Percentiles rank a stretch among this genome's conserved stretches.
Conservation (phyloP, 1,284 basidiomycete genomes). For the Xerocomus minutiporus region DNA sequence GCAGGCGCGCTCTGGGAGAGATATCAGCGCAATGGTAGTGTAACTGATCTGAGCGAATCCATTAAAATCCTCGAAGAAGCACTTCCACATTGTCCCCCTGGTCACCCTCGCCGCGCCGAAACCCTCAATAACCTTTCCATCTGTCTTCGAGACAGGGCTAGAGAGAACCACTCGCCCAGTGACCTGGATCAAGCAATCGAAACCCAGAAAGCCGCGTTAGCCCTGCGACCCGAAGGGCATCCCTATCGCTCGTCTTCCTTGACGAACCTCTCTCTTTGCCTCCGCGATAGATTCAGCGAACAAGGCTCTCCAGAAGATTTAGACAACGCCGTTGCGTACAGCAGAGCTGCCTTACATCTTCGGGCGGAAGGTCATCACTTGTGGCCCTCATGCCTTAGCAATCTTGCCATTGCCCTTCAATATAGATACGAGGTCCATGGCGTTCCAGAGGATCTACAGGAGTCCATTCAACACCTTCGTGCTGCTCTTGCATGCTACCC, state of each 20-base stretch:
- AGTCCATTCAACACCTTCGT: background rate
- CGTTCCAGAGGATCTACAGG: background rate
- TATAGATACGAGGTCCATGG: background rate
- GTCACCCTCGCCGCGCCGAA: background rate
- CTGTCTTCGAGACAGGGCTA: slow-evolving; percentile 1
- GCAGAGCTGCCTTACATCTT: background rate
- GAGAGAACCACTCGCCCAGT: background rate
- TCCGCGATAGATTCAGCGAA: background rate
- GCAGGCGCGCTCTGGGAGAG: background rate
- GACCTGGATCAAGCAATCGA: slow-evolving; percentile 7
- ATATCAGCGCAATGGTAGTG: background rate
- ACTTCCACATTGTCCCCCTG: background rate
- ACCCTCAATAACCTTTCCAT: background rate
- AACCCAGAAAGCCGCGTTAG: slow-evolving; percentile 4
- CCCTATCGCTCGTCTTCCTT: slow-evolving; percentile 1
- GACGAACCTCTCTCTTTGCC: background rate
- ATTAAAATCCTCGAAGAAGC: background rate
- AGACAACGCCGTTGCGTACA: background rate
- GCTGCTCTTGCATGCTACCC: background rate
- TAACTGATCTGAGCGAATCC: background rate
- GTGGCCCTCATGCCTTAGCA: background rate
- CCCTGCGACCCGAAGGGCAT: slow-evolving; percentile 2
- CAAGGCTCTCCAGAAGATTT: background rate
- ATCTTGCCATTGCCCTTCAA: background rate
- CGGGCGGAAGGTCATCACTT: background rate